Conservation (phyloP, 106 monocot species). For the Triglochin maritima region DNA sequence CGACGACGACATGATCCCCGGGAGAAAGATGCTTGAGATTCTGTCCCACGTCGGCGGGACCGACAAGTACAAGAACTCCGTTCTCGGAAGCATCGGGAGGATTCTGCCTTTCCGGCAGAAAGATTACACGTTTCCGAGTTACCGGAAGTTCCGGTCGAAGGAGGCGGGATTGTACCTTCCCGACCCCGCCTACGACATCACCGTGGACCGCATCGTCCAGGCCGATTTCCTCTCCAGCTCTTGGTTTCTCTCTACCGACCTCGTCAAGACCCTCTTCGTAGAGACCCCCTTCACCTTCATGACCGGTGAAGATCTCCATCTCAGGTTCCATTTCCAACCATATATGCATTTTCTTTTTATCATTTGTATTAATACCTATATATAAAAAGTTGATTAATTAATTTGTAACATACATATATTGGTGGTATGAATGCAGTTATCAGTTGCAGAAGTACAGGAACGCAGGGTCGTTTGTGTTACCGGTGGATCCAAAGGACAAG, state of each 20-base stretch:
- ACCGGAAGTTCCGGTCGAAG: constrained; percentile 85
- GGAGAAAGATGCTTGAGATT: constrained; percentile 83
- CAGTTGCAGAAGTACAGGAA: constrained; percentile 97
- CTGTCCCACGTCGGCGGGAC: constrained; percentile 80
- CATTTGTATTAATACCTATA: background rate
- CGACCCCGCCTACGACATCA: constrained; percentile 89
- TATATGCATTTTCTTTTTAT: background rate
- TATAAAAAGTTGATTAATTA: background rate
- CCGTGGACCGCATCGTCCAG: constrained; percentile 70
- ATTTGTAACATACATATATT: background rate
- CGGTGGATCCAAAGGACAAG: constrained; percentile 78
- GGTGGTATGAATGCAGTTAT: constrained; percentile 44
- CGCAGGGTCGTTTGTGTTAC: constrained; percentile 84
- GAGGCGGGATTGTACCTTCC: constrained; percentile 92
- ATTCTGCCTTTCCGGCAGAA: constrained; percentile 92
- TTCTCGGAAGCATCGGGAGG: constrained; percentile 91
- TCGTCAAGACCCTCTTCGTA: constrained; percentile 85
- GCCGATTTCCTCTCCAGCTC: constrained; percentile 97
- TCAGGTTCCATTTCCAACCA: constrained; percentile 55
- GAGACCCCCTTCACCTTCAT: constrained; percentile 87
- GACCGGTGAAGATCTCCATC: constrained; percentile 97
- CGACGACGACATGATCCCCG: constrained; percentile 98
- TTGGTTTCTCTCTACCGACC: constrained; percentile 92
- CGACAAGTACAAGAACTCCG: constrained; percentile 82
- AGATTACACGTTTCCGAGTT: constrained; percentile 95